Evolutionary conservation across 371 early-diverging fungal species (phyloP).

Genomic region (Lichtheimia ornata): DNA sequence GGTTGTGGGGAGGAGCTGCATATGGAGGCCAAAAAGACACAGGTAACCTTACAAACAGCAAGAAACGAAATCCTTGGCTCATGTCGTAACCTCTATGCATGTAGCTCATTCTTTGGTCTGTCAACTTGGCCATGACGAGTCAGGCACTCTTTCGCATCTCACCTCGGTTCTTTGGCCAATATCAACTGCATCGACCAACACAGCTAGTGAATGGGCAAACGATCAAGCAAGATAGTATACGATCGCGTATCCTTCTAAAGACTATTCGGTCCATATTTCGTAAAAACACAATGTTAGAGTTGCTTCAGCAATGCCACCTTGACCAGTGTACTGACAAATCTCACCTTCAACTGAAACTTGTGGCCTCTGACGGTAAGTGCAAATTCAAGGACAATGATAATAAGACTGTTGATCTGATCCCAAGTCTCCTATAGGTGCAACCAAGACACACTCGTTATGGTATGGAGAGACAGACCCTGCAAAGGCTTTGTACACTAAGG

Average conservation of each 20-base stretch:
- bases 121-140: slow-evolving; percentile 23
- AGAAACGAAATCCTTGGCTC: background rate
- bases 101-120: slow-evolving; percentile 22
- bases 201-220: background rate
- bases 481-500: slow-evolving; percentile 13
- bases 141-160: slow-evolving; percentile 29
- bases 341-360: slow-evolving; percentile 7
- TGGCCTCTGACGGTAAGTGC: slow-evolving; percentile 9
- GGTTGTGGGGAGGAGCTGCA: slow-evolving; percentile 27
- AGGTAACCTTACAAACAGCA: slow-evolving; percentile 11
- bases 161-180: slow-evolving; percentile 23
- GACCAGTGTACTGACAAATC: background rate
- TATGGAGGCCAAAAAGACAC: slow-evolving; percentile 23
- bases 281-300: slow-evolving; percentile 11
- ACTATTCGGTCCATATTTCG: slow-evolving; percentile 14
- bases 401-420: background rate
- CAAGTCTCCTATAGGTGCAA: slow-evolving; percentile 4
- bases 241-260: slow-evolving; percentile 16
- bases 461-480: slow-evolving; percentile 18
- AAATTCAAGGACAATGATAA: background rate
- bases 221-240: slow-evolving; percentile 16
- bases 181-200: slow-evolving; percentile 13
- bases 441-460: slow-evolving; percentile 21
- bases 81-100: background rate
- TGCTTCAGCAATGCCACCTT: background rate